Conservation (phyloP, 176 grass and related monocot species). For the Alopecurus myosuroides region DNA sequence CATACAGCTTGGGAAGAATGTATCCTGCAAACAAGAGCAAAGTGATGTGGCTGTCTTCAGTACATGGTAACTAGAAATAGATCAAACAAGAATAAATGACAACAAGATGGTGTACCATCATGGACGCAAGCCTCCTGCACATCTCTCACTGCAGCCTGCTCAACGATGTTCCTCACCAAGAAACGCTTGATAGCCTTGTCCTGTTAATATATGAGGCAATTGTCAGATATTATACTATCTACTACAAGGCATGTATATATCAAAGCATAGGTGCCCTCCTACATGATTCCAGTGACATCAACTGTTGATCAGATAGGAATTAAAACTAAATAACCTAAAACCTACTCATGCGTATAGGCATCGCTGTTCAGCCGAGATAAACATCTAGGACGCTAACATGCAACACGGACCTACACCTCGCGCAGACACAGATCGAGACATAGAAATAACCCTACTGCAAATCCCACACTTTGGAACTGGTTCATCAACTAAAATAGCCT, state of each 20-base stretch:
- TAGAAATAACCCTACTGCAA: background rate
- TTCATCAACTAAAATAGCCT: background rate
- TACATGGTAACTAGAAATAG: background rate
- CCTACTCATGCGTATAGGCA: background rate
- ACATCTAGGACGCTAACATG: background rate
- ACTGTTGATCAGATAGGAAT: background rate
- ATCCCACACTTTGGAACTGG: too few relatives aligned
- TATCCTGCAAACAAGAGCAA: constrained; percentile 27
- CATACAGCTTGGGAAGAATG: constrained; percentile 57
- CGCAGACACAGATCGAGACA: background rate
- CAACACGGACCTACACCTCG: too few relatives aligned
- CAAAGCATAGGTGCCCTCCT: too few relatives aligned
- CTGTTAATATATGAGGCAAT: background rate
- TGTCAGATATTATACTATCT: background rate
- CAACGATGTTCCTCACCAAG: constrained; percentile 67
- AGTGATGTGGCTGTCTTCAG: background rate
- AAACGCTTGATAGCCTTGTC: constrained; percentile 80
- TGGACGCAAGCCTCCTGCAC: constrained; percentile 72
- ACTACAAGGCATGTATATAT: too few relatives aligned
- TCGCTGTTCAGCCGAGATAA: background rate
- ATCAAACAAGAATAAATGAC: background rate
- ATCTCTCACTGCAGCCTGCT: constrained; percentile 68
- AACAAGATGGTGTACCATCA: constrained; percentile 23
- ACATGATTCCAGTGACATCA: too few relatives aligned
- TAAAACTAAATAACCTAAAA: background rate